Base-by-base conservation (phyloP, 169 alveolate genomes). In the Hepatocystis sp. region DNA sequence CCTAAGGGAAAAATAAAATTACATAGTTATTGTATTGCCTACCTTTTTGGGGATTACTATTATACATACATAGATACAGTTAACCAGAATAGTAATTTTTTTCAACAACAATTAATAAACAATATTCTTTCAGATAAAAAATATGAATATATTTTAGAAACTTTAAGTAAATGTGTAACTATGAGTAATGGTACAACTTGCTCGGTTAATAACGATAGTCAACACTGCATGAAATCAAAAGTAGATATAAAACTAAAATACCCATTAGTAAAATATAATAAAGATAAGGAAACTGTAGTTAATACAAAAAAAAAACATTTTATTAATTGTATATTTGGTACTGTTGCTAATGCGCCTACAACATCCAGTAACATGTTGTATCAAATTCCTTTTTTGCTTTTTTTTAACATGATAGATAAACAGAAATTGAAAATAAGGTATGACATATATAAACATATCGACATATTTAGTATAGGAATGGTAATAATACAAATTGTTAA, bases 381-480 rank as follows among this genome's bases (percentile, higher is more conserved):
- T 13, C 32, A 13, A 13, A 32, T 40, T 17, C 86, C 86, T 0
- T 55, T 39, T n/a, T 34, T 71, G 5, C 4, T 71, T 7, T 34
- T 71, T 49, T 28, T 42, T 17, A 51, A 56, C 25, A 32, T 71
- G 17, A 8, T 34, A n/a, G n/a, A 42, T 1, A 61, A 36, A 7
- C 39, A 71, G 58, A 71, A 40, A 21, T 23, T 13, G 3, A 7
- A 32, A 0, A 8, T 49, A 11, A 42, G 3, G 8, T 51, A 44
- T 42, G 65, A 56, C 15, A 10, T 71, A 8, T 56, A 28, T 34
- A 56, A 55, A 17, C 86, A 71, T 25, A 61, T 71, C 4, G 86
- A 71, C 34, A n/a, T 71, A n/a, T 71, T 71, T 34, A 71, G 21
- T 42, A 55, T 56, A 2, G 86, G 86, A n/a, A 56, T 71, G 2